phyloP scores from a whole-genome alignment of 2,329 filamentous ascomycete species.

The Fusarium chuoi region DNA sequence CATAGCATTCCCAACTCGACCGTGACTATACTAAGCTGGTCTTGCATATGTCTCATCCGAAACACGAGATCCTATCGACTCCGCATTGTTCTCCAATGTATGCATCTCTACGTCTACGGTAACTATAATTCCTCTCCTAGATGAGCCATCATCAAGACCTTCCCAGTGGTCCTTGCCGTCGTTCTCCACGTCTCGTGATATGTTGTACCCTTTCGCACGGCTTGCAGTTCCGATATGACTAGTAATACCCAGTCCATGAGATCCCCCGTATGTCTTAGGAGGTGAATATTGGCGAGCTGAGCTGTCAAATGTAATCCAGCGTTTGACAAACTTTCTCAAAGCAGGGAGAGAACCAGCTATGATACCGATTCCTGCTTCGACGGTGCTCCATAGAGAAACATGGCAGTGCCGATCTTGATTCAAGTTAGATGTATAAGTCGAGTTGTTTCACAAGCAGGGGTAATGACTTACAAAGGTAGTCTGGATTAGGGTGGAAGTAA shows the following conservation, averaged over 20 bases:
- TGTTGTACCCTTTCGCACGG: neutral
- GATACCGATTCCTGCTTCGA: slow-evolving; percentile 8
- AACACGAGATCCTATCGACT: neutral
- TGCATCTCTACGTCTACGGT: slow-evolving; percentile 31
- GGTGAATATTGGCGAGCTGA: neutral
- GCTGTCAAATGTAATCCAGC: slow-evolving; percentile 12
- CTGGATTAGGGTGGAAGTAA: neutral
- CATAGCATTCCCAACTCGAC: neutral
- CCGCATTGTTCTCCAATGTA: neutral
- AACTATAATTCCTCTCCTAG: slow-evolving; percentile 14
- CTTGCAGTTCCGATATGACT: neutral
- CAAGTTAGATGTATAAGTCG: accelerated
- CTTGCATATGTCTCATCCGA: neutral
- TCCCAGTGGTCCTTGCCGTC: slow-evolving; percentile 10
- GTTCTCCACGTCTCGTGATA: neutral
- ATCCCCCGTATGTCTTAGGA: neutral
- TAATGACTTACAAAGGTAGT: neutral
- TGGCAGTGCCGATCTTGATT: neutral
- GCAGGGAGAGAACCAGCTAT: slow-evolving; percentile 10
- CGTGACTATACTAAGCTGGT: neutral
- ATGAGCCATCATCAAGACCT: slow-evolving; percentile 13
- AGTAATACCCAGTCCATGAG: neutral
- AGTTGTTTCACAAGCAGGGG: no score
- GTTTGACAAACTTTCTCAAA: neutral
- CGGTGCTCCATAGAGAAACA: neutral